Base-by-base conservation (phyloP, 305 asterid species). In the Vinca major region DNA sequence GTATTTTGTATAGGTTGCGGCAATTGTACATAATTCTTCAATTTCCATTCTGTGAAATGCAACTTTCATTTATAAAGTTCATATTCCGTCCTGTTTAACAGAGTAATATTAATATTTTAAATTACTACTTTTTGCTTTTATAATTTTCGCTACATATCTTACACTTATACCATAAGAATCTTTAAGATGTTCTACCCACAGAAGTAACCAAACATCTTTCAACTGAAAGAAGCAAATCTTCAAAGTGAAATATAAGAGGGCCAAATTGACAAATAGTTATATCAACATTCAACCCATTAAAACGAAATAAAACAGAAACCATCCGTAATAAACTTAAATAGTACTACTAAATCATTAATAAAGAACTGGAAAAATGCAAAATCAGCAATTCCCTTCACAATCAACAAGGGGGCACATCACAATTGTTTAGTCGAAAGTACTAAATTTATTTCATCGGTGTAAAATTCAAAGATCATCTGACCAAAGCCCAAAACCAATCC, bases 1-100 rank as follows among this genome's bases (percentile, higher is more conserved):
- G 78, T 74, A 70, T 60, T 41, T 64, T 69, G 71, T 67, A n/a
- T 75, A 71, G 68, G 74, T 61, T 61, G 44, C 72, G 63, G 72
- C 73, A 81, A 75, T 73, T 81, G 81, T 82, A 80, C 71, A 66
- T 66, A 76, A 73, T 65, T 50, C 26, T 48, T 55, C 65, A 48
- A n/a, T 56, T 37, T 12, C 43, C 45, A 58, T 4, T 12, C 0
- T 37, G 21, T 36, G 45, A 36, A 36, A 58, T 58, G 21, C 37
- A 58, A 58, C 3, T 41, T 2, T 3, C 7, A 37, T 37, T 16
- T 14, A 37, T 41, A n/a, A 26, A 26, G 33, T 0, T 26, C 33
- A 26, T 0, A 26, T 26, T 13, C 17, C 4, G 2, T 12, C 12
- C 33, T 26, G 1, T 26, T 1, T 26, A 26, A 26, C 1, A 26